A percentile compares a stretch with the other conserved stretches of the same genome.
Evolutionary conservation across 768 basidiomycete genomes (phyloP).

Genomic region (Coprinopsis marcescibilis): DNA sequence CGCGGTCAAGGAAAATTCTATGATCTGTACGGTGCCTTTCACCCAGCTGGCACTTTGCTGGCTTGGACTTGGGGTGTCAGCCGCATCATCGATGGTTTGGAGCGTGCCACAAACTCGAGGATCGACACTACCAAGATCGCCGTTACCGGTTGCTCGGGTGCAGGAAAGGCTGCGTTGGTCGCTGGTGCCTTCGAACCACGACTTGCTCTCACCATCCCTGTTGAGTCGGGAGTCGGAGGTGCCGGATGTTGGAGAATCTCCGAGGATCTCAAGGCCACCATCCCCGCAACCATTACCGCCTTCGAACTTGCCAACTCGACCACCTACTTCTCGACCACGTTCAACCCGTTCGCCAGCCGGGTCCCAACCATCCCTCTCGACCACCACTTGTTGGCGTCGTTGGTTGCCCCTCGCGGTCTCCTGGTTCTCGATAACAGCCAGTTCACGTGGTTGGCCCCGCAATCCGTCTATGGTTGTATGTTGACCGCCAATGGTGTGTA

Average conservation of each 20-base stretch:
- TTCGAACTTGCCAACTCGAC: slow-evolving; percentile 49
- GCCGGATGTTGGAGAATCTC: slow-evolving; percentile 51
- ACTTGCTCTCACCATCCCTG: slow-evolving; percentile 50
- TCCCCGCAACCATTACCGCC: slow-evolving; percentile 41
- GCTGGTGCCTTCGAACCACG: slow-evolving; percentile 51
- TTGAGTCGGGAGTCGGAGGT: slow-evolving; percentile 54
- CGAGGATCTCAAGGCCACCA: slow-evolving; percentile 33
- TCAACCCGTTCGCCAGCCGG: slow-evolving; percentile 38
- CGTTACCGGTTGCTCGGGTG: slow-evolving; percentile 49
- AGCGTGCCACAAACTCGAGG: slow-evolving; percentile 30
- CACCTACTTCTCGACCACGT: slow-evolving; percentile 47
- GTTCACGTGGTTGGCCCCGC: slow-evolving; percentile 46
- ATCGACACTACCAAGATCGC: slow-evolving; percentile 42
- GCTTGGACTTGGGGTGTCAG: slow-evolving; percentile 55
- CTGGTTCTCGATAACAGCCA: slow-evolving; percentile 49
- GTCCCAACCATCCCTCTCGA: slow-evolving; percentile 44
- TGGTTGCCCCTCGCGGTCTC: slow-evolving; percentile 48
- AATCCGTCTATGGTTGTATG: slow-evolving; percentile 42
- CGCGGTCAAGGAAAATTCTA: slow-evolving; percentile 51
- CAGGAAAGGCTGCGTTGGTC: slow-evolving; percentile 53
- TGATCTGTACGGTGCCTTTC: slow-evolving; percentile 39
- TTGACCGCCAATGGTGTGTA: slow-evolving; percentile 41
- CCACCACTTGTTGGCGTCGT: slow-evolving; percentile 46
- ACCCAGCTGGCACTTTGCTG: slow-evolving; percentile 43
- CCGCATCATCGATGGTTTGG: slow-evolving; percentile 52